Base-by-base conservation (phyloP, 805 yeast genomes). In the Wickerhamomyces strasburgensis region DNA sequence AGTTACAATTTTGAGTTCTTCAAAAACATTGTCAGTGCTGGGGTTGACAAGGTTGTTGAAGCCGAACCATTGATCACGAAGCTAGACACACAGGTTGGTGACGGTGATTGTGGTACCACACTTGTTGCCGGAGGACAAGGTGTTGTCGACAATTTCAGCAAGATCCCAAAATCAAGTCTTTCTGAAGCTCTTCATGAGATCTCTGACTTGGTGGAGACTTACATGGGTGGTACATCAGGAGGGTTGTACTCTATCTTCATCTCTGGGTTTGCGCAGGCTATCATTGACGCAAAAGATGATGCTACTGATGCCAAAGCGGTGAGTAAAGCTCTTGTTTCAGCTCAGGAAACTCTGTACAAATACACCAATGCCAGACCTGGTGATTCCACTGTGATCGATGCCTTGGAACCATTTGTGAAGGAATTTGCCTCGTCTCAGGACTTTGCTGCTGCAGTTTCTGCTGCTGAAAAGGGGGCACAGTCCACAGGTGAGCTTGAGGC, bases 171-270 rank as follows among this genome's bases (percentile, higher is more conserved):
- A 19, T 44, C 56, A 3, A 64, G 68, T 6, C 55, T 73, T 15
- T 68, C 73, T n/a, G 68, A 77, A 35, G 75, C 84, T 1, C 58
- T 85, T 31, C 68, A 79, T n/a, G 75, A 75, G 47, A 71, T 89
- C 33, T 84, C 96, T 3, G 95, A 87, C 38, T 60, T 83, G 15
- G 87, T 89, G 25, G 97, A 89, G 57, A 77, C 78, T 38, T 78
- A 77, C n/a, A 90, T 90, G 97, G 98, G 97, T 36, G 98, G 98
- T 34, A 90, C 98, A 0, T 84, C 95, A 1, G 98, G 98, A 36
- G 97, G 96, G 1, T 61, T 89, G 27, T 89, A 89, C 60, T 84
- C 95, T 3, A 90, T 89, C 38, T 85, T 69, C 61, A 67, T 90
- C 43, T 77, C 94, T 25, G 86, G 95, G 1, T 70, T 89, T 42